Base-by-base conservation (phyloP, 2,329 filamentous ascomycete species). In the Xylaria sp. region DNA sequence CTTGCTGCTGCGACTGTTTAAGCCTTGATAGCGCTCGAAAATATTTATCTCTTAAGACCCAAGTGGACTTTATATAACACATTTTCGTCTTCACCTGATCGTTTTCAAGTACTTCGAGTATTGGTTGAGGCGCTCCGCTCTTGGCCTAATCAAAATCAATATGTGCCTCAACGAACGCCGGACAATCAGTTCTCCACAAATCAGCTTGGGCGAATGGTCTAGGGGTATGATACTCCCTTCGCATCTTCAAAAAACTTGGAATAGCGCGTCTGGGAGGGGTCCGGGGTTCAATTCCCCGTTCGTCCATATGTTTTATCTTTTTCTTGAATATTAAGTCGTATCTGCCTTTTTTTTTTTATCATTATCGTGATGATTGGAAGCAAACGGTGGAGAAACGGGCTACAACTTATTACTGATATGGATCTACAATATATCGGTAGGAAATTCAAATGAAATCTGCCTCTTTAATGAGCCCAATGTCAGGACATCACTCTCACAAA, bases 221-320 rank as follows among this genome's bases (percentile, higher is more conserved):
- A 67, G 65, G 65, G 65, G 65, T 67, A 67, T 67, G 65, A 67
- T 67, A 67, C 65, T 67, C 65, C 65, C 65, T 67, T 67, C 65
- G 65, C 65, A 67, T 67, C 4, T n/a, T 25, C n/a, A 28, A 28
- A 43, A n/a, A 20, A 18, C 46, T 59, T 20, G 28, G 45, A 45
- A 32, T 18, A 39, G 50, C 20, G 18, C 15, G 46, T n/a, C 7
- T 71, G 69, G 69, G 69, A 71, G 67, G 67, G 69, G 69, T 71
- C 69, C 69, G 69, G 69, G 69, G 69, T 71, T 71, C 69, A 70
- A 71, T 71, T 71, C 70, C 70, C 70, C 65, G 70, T 71, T 66
- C 60, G 67, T 71, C 70, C 70, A 65, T 55, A 32, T 23, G 4
- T 58, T 58, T 50, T 64, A 34, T 7, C 15, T 41, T 12, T 23